Base-by-base conservation (phyloP, 257 asterid genomes). In the Penstemon newberryi region DNA sequence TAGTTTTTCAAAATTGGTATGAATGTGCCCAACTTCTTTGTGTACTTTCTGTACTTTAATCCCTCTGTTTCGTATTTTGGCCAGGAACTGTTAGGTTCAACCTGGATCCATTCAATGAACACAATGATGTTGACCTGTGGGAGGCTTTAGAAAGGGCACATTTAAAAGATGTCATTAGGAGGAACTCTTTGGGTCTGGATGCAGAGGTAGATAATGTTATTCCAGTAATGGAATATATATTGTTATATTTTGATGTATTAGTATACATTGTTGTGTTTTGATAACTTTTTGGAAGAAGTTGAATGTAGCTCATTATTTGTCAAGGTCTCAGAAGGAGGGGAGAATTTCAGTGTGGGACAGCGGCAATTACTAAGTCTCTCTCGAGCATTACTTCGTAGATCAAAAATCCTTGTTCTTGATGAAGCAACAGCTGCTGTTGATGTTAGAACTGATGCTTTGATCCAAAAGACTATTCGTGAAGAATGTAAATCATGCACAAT, bases 381-480 rank as follows among this genome's bases (percentile, higher is more conserved):
- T 41, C 88, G 99, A 54, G 97, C 99, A 70, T 75, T 93, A 65
- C 95, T 93, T 52, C 95, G 99, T 44, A 73, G 99, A 81, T 87
- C 99, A 12, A 93, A 93, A 77, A 93, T 93, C 75, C 99, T 93
- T 5, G 97, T 93, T 76, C 96, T 93, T 67, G 99, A 90, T 73
- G 99, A 93, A 85, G 99, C 97, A 54, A 93, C 99, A 4, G 99
- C 99, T 15, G 99, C 99, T 51, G 97, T 93, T 70, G 99, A 90
- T 69, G 96, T 90, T 65, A 80, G 96, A 72, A 93, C 99, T 5
- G 97, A 93, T 62, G 97, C 97, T 25, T 92, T 93, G 70, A 93
- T 93, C 71, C 97, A 90, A 71, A 90, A 93, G 81, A 93, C 99
- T 3, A 93, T 93, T 56, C 85, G 99, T 5, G 96, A 90, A 74